phyloP scores from a whole-genome alignment of 2,329 filamentous ascomycete species.

The Aspergillus flavus region DNA sequence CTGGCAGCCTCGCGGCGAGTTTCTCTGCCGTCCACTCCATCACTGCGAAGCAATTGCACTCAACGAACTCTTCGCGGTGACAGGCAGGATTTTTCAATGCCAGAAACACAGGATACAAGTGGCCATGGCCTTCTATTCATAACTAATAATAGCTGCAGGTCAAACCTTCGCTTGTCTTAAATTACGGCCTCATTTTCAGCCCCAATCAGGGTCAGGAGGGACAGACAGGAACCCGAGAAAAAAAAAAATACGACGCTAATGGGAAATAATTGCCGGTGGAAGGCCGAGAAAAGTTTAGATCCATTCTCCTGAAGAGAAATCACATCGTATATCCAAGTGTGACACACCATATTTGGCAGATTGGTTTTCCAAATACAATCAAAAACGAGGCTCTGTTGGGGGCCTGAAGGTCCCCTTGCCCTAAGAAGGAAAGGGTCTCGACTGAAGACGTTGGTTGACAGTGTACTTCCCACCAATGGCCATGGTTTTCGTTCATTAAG shows the following conservation, averaged over 20 bases:
- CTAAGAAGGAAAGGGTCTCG: neutral
- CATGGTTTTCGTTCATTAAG: neutral
- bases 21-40: constrained; percentile 6
- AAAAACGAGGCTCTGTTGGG: neutral
- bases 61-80: neutral
- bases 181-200: neutral
- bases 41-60: neutral
- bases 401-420: neutral
- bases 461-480: neutral
- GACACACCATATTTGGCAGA: neutral
- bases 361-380: neutral
- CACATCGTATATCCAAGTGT: neutral
- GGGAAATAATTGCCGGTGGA: neutral
- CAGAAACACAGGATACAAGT: no score
- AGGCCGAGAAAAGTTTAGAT: neutral
- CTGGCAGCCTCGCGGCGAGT: neutral
- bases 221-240: neutral
- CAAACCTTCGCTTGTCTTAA: neutral
- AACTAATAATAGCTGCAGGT: neutral
- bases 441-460: neutral
- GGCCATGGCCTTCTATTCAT: constrained; percentile 3
- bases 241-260: neutral
- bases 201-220: neutral
- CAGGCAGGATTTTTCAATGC: neutral
- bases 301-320: neutral